Percentiles rank a stretch among this genome's conserved stretches.
Conservation (phyloP, 805 yeast species). For the Saccharomycodes ludwigii region DNA sequence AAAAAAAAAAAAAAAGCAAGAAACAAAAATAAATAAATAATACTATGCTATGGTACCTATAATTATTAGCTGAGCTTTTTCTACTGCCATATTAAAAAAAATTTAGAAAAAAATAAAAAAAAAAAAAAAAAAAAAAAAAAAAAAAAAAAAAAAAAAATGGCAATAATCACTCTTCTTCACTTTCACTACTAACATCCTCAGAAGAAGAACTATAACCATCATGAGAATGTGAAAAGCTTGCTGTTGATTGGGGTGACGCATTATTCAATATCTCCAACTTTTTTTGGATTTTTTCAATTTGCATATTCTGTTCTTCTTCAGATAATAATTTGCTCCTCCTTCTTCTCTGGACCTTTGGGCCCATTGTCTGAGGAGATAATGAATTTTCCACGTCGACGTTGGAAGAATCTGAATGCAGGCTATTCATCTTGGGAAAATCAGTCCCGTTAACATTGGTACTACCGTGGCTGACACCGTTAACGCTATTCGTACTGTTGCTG, state of each 20-base stretch:
- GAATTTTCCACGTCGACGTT: too few species aligned
- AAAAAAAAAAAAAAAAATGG: slow-evolving; percentile 1
- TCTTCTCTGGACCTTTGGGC: slow-evolving; percentile 16
- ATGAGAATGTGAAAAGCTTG: slow-evolving; percentile 20
- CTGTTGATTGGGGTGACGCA: slow-evolving; percentile 37
- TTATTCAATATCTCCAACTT: slow-evolving; percentile 64
- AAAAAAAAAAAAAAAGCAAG: background rate
- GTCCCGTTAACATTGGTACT: slow-evolving; percentile 6
- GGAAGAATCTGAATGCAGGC: too few species aligned
- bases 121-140: background rate
- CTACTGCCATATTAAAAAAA: background rate
- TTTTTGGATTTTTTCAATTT: slow-evolving; percentile 59
- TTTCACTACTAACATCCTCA: slow-evolving; percentile 50
- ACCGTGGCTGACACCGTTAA: slow-evolving; percentile 16
- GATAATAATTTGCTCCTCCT: slow-evolving; percentile 45
- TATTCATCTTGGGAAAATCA: too few species aligned
- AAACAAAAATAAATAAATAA: background rate
- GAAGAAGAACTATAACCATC: slow-evolving; percentile 24
- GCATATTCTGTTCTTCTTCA: slow-evolving; percentile 54
- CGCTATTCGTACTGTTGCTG: slow-evolving; percentile 4
- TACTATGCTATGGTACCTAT: too few species aligned
- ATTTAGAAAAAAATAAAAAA: background rate
- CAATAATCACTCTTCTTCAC: slow-evolving; percentile 52
- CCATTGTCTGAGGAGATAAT: too few species aligned
- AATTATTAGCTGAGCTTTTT: too few species aligned